phyloP scores from a whole-genome alignment of 352 stramenopile genomes.

The Phytopythium mirpurense region DNA sequence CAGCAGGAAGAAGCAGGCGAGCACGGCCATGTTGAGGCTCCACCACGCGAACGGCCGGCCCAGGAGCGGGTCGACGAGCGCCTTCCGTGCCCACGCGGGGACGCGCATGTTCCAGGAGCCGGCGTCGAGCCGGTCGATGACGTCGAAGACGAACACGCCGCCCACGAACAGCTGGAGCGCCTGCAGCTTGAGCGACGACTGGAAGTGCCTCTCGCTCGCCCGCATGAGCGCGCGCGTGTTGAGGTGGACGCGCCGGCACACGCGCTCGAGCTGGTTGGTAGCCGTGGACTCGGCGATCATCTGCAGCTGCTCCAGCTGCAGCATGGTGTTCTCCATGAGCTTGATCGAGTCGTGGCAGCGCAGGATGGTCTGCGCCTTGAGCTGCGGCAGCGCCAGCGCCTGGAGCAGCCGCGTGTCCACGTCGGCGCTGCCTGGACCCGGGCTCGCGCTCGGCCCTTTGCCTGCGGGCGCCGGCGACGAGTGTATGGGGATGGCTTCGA shows the following conservation, averaged over 20 bases:
- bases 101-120: slow-evolving; percentile 90
- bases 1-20: slow-evolving; percentile 43
- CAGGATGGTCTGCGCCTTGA: slow-evolving; percentile 89
- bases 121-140: slow-evolving; percentile 93
- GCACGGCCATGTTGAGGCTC: slow-evolving; percentile 86
- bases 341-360: slow-evolving; percentile 95
- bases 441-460: slow-evolving; percentile 22
- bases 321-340: slow-evolving; percentile 90
- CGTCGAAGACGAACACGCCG: slow-evolving; percentile 91
- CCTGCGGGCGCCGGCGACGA: slow-evolving; percentile 6
- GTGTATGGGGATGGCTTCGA: slow-evolving; percentile 86
- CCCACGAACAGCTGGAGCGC: slow-evolving; percentile 91
- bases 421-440: slow-evolving; percentile 36
- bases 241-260: slow-evolving; percentile 85
- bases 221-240: slow-evolving; percentile 87
- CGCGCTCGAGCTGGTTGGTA: slow-evolving; percentile 87
- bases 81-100: slow-evolving; percentile 52
- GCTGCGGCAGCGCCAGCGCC: slow-evolving; percentile 86
- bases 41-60: slow-evolving; percentile 79
- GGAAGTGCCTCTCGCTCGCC: slow-evolving; percentile 65
- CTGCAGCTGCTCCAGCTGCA: slow-evolving; percentile 92
- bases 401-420: slow-evolving; percentile 81
- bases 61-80: slow-evolving; percentile 41
- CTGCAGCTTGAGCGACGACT: slow-evolving; percentile 69
- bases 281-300: slow-evolving; percentile 90